Base-by-base conservation (phyloP, 768 basidiomycete genomes). In the Rhizopogon vulgaris region DNA sequence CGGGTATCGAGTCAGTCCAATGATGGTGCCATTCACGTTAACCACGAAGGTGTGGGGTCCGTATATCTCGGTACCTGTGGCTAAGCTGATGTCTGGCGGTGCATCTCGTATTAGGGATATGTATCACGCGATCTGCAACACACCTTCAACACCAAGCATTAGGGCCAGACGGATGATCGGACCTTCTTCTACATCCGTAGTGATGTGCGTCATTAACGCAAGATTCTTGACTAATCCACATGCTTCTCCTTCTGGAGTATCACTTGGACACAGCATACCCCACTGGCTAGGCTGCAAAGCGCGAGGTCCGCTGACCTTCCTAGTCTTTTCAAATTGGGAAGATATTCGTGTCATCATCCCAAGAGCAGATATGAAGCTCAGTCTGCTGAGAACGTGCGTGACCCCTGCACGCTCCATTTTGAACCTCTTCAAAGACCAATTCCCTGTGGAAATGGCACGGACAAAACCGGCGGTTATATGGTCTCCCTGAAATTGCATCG, bases 311-410 rank as follows among this genome's bases (percentile, higher is more conserved):
- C 92, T 95, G 54, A 99, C 96, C 69, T 99, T 99, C 53, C 96
- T 77, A 18, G 96, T 98, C 79, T 99, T 99, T 70, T 99, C 96
- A 65, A 99, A 99, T 71, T 99, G 96, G 18, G 92, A 95, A 10
- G 90, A 88, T 58, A 99, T 99, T 22, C 96, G 86, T 8, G 96
- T 99, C 96, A 99, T 99, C 96, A 98, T 99, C 14, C 96, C 96
- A 14, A 99, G 77, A 1, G 96, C 96, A 51, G 92, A 90, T 67
- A 99, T 96, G 76, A 95, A 99, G 63, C 87, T 90, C 47, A 99
- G 73, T 38, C 96, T 85, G 62, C 89, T 93, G 24, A 99, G 82
- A 57, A 99, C 96, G 65, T 99, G 96, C 0, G 96, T 99, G 41
- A 99, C 93, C 30, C 96, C 96, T 0, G 96, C 96, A 32, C 96